Evolutionary conservation across 768 basidiomycete genomes (phyloP).

Genomic region (Auricularia sp.): DNA sequence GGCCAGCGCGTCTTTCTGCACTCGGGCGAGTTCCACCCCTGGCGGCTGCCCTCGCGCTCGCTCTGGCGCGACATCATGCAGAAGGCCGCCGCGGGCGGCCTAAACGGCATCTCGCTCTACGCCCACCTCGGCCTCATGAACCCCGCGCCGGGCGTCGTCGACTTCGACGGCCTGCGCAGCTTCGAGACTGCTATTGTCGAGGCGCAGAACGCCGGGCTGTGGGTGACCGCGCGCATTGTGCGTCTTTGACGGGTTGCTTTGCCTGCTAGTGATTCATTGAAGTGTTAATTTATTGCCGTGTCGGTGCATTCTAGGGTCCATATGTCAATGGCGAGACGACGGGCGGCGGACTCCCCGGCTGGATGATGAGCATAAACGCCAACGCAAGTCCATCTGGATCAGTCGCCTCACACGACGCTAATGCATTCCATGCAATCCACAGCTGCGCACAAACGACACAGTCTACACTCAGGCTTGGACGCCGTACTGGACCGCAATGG

Average conservation of each 20-base stretch:
- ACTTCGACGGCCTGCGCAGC: slow-evolving; percentile 38
- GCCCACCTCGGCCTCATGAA: slow-evolving; percentile 50
- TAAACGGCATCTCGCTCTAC: slow-evolving; percentile 53
- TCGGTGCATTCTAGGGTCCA: slow-evolving; percentile 20
- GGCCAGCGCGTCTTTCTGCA: slow-evolving; percentile 50
- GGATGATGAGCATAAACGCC: slow-evolving; percentile 46
- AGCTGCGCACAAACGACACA: slow-evolving; percentile 39
- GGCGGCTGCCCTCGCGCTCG: slow-evolving; percentile 1
- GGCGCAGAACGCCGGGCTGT: slow-evolving; percentile 41
- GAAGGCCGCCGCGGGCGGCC: slow-evolving; percentile 52
- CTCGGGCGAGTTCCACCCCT: slow-evolving; percentile 34
- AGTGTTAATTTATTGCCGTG: too few relatives aligned
- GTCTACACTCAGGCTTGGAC: slow-evolving; percentile 46
- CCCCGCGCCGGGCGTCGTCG: slow-evolving; percentile 39
- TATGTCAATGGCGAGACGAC: slow-evolving; percentile 35
- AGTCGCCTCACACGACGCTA: not conserved
- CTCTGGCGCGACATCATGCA: slow-evolving; percentile 53
- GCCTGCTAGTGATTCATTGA: too few relatives aligned
- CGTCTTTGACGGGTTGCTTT: too few relatives aligned
- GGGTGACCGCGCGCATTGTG: slow-evolving; percentile 44
- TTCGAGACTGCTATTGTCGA: slow-evolving; percentile 44
- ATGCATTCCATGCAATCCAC: not conserved
- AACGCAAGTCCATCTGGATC: not conserved
- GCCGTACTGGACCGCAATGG: slow-evolving; percentile 43
- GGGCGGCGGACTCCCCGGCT: slow-evolving; percentile 49